Conservation (phyloP, 2,329 filamentous ascomycete species). For the Amesomyces nigricolor region DNA sequence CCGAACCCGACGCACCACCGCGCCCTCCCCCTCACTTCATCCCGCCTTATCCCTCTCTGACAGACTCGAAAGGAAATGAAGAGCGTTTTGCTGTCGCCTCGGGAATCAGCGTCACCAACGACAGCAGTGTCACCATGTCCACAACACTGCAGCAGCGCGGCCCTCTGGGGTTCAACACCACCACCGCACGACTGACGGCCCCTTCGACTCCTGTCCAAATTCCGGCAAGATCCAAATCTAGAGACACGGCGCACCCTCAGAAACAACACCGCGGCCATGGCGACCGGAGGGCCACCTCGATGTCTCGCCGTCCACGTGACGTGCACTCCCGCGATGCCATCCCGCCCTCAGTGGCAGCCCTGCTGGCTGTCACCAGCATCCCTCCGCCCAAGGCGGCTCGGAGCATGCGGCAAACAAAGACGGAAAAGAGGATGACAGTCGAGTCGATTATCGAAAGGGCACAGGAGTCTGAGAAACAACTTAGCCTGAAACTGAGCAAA, state of each 20-base stretch:
- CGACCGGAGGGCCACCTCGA: constrained; percentile 33
- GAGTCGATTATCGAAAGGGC: constrained; percentile 51
- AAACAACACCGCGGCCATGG: constrained; percentile 35
- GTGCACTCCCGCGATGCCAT: constrained; percentile 49
- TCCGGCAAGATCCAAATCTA: constrained; percentile 39
- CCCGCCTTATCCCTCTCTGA: constrained; percentile 8
- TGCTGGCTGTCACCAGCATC: constrained; percentile 58
- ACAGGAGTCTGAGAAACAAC: constrained; percentile 52
- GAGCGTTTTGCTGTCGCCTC: constrained; percentile 19
- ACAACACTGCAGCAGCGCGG: constrained; percentile 28
- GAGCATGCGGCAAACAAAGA: constrained; percentile 28
- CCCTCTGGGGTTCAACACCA: constrained; percentile 29
- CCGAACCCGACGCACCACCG: background rate
- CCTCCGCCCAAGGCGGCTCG: constrained; percentile 42
- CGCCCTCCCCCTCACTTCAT: constrained; percentile 17
- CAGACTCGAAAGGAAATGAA: constrained; percentile 30
- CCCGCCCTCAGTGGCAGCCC: constrained; percentile 53
- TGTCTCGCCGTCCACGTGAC: constrained; percentile 34
- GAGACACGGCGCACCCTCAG: constrained; percentile 33
- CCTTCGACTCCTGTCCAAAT: constrained; percentile 52
- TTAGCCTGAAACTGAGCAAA: constrained; percentile 49
- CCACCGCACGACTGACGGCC: constrained; percentile 33
- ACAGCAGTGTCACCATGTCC: constrained; percentile 22
- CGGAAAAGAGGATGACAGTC: constrained; percentile 44
- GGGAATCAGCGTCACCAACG: constrained; percentile 20